Conservation (phyloP, 1,284 basidiomycete genomes). For the Microbotryum saponariae region DNA sequence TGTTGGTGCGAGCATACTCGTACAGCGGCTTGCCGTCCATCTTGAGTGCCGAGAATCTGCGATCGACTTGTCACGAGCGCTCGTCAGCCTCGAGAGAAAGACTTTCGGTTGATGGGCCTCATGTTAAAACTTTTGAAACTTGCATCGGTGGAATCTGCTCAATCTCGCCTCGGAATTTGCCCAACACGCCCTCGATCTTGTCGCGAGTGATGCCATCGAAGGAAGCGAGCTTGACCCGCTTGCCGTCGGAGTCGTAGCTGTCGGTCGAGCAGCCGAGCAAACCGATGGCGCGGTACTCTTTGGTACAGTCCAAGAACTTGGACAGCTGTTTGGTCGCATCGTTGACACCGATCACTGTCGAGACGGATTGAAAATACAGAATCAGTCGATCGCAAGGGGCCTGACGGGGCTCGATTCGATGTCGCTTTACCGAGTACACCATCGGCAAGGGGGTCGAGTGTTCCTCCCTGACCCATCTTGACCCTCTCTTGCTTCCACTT, state of each 20-base stretch:
- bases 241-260: slow-evolving; percentile 83
- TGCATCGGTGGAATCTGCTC: slow-evolving; percentile 86
- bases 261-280: slow-evolving; percentile 91
- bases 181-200: slow-evolving; percentile 61
- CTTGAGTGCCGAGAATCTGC: slow-evolving; percentile 90
- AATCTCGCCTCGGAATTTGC: slow-evolving; percentile 78
- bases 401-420: background rate
- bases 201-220: slow-evolving; percentile 79
- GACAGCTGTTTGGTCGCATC: slow-evolving; percentile 82
- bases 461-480: slow-evolving; percentile 88
- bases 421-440: slow-evolving; percentile 64
- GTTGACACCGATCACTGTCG: slow-evolving; percentile 76
- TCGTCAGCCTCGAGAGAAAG: slow-evolving; percentile 2
- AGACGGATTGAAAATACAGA: background rate
- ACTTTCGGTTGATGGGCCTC: background rate
- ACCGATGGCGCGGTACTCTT: slow-evolving; percentile 88
- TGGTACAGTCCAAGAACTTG: slow-evolving; percentile 81
- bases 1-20: slow-evolving; percentile 87
- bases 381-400: too few relatives aligned
- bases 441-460: slow-evolving; percentile 93
- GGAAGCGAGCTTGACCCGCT: slow-evolving; percentile 62
- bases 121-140: slow-evolving; percentile 29
- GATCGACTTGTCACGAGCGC: background rate
- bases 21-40: slow-evolving; percentile 96
- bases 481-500: slow-evolving; percentile 41